phyloP scores from a whole-genome alignment of 495 filamentous ascomycete genomes.

The Penicillium arizonense region DNA sequence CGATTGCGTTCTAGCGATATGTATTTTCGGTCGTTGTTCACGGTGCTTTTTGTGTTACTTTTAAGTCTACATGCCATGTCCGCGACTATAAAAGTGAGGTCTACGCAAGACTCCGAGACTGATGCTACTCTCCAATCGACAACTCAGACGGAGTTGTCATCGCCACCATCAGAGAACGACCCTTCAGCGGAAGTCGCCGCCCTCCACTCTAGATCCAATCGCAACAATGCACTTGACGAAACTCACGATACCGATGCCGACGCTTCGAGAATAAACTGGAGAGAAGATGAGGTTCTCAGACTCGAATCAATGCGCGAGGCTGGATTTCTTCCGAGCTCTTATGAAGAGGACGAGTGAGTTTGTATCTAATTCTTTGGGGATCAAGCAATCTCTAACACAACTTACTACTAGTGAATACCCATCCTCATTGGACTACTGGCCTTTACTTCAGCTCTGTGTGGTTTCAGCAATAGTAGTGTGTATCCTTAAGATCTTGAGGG shows the following conservation, averaged over 20 bases:
- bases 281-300: background rate
- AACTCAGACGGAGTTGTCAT: background rate
- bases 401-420: background rate
- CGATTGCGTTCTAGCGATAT: background rate
- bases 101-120: background rate
- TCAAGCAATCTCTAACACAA: background rate
- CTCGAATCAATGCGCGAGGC: constrained; percentile 1
- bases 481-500: background rate
- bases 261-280: background rate
- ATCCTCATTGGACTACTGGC: background rate
- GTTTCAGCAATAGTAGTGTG: constrained; percentile 2
- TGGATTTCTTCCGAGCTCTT: background rate
- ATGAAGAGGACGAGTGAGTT: background rate
- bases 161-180: background rate
- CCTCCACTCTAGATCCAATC: background rate
- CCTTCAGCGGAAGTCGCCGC: background rate
- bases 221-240: background rate
- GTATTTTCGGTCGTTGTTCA: background rate
- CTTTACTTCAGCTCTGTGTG: background rate
- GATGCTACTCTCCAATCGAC: background rate
- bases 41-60: background rate
- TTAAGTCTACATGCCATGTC: background rate
- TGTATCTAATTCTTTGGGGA: background rate
- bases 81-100: background rate
- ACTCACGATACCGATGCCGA: background rate